Evolutionary conservation across 2,329 filamentous ascomycete species (phyloP), one percentile per base, ranked within the genome.

Genomic region (Botrytis medusae): DNA sequence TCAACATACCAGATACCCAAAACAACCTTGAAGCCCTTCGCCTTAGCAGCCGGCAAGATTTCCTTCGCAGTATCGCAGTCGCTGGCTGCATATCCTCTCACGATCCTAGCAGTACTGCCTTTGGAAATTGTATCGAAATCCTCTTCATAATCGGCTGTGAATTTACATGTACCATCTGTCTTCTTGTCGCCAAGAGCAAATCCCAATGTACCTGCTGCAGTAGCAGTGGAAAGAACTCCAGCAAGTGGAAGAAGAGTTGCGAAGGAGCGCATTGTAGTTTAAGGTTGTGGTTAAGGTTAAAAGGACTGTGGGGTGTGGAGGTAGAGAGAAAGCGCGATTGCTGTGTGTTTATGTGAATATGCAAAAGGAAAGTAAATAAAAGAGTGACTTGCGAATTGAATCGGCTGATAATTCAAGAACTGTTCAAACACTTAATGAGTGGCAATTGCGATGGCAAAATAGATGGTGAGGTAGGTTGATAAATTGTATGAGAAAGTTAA

Each of bases 111-210:
- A 65, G 85, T 80, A 68, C 81, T 79, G 77, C 85, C 85, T 51
- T 46, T 68, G 0, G 48, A n/a, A 78, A 93, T 85, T 68, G 87
- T 86, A 72, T 89, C 86, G 81, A 93, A 91, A 81, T 93, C 91
- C 68, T 83, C 84, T 77, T 88, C 86, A 82, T 91, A 93, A 82
- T 93, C 90, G 63, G 82, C 79, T 61, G 85, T 83, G 54, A 82
- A 82, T 83, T 93, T 93, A 86, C 91, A 93, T 59, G 80, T 82
- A 60, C 86, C 87, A 78, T 89, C 87, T 37, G 85, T 72, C 76
- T 87, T 87, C 81, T 91, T 90, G 78, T 89, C 88, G 74, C 91
- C 91, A 20, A 93, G 84, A 22, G 91, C 86, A 79, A 92, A 92
- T 69, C 91, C 91, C 74, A 92, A 83, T 44, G 81, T 85, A 69